Evolutionary conservation across 2,329 filamentous ascomycete species (phyloP).

Genomic region (Penicillium sp.): DNA sequence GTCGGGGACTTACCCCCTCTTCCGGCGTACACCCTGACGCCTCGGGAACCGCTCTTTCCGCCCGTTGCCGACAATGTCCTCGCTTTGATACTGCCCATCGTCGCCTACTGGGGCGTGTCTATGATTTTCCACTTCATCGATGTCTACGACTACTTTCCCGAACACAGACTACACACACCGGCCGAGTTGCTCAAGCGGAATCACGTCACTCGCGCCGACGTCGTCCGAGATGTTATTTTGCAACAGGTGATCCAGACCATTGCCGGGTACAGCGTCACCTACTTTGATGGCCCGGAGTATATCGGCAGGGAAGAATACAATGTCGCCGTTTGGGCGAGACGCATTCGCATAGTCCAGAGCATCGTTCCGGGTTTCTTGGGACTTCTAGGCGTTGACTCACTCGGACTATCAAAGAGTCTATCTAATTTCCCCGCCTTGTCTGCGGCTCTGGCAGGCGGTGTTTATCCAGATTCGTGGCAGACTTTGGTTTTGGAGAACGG

Average conservation of each 20-base stretch:
- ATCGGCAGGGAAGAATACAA: constrained; percentile 79
- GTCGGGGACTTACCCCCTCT: constrained; percentile 70
- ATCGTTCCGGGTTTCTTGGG: constrained; percentile 69
- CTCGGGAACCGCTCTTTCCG: constrained; percentile 67
- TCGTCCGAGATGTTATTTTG: constrained; percentile 83
- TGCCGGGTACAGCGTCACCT: constrained; percentile 63
- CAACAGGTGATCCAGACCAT: constrained; percentile 87
- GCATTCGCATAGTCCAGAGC: constrained; percentile 73
- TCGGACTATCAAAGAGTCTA: constrained; percentile 70
- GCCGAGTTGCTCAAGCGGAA: constrained; percentile 86
- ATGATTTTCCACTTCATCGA: constrained; percentile 86
- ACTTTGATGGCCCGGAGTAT: constrained; percentile 70
- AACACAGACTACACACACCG: constrained; percentile 92
- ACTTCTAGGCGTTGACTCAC: constrained; percentile 70
- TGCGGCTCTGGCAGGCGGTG: constrained; percentile 71
- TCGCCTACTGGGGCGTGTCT: constrained; percentile 86
- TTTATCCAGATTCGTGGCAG: constrained; percentile 68
- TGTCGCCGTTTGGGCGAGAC: constrained; percentile 82
- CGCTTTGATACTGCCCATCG: constrained; percentile 68
- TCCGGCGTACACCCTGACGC: constrained; percentile 70
- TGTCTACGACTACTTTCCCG: constrained; percentile 75
- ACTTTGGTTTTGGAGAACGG: constrained; percentile 51
- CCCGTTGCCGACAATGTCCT: constrained; percentile 79
- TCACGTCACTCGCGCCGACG: constrained; percentile 77
- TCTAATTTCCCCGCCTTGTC: constrained; percentile 71